Evolutionary conservation across 176 grass and related monocot species (phyloP), one percentile per base, ranked within the genome.

Genomic region (Cenchrus fungigraminus): DNA sequence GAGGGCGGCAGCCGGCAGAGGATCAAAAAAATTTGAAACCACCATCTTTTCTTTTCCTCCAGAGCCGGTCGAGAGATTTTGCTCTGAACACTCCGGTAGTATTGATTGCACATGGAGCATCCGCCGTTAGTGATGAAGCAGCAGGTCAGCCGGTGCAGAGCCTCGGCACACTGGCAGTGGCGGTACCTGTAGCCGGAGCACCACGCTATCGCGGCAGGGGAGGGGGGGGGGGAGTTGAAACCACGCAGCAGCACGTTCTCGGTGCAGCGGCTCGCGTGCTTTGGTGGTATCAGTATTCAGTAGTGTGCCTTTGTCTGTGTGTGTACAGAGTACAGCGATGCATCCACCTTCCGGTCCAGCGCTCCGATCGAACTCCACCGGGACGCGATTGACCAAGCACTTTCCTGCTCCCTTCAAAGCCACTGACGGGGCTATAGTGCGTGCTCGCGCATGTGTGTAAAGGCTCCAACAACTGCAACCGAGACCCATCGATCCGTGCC

Each of bases 41-140:
- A 25, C 5, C 45, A 50, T 32, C 6, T 44, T 83, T 51, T 32
- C 6, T 44, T 83, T 51, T 65, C 7, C 59, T 19, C 22, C 69
- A 9, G 34, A 54, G n/a, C 59, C 9, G 4, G 57, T 19, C 29
- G 61, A 61, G 28, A 64, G 12, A 49, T 55, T 71, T 63, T 12
- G 72, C 12, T 77, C 54, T 76, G 50, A 63, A 64, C 63, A 37
- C 63, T 63, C 10, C 9, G 8, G 2, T 9, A 6, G 58, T 15
- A 75, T 87, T 91, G 69, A 91, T 80, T 76, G 85, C 89, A 91
- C 85, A 87, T 87, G 89, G 88, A 84, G 80, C 80, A 79, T 70
- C 75, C 68, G 61, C 68, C 66, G 64, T 37, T 34, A 63, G 59
- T 46, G 84, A 90, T 9, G 59, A 67, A 49, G 22, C 79, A 19